These are phyloP conservation scores for Artemisia argyi DNA, from an alignment of 129 eudicot species.

Conservation along the genomic window DNA sequence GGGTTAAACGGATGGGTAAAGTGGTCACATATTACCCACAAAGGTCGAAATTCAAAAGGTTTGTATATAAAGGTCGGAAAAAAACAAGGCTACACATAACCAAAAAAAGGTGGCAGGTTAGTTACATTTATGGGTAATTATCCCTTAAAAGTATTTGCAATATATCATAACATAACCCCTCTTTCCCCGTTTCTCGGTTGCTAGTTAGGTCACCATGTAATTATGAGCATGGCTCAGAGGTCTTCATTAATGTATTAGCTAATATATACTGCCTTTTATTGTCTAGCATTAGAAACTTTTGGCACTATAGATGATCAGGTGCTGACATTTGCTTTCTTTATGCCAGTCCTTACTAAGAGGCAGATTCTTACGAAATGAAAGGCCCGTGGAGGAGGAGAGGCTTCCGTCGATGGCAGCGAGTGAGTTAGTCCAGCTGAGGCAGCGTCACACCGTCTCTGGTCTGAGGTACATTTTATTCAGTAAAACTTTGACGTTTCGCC, in stretches of 20 bases:
- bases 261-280: not conserved
- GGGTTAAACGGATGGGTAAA: no score
- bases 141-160: no score
- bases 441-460: slow-evolving; percentile 93
- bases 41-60: no score
- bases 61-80: no score
- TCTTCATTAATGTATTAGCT: slow-evolving; percentile 3
- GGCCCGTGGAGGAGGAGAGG: slow-evolving; percentile 85
- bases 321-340: slow-evolving; percentile 19
- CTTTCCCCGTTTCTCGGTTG: no score
- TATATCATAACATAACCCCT: no score
- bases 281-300: not conserved
- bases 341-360: slow-evolving; percentile 88
- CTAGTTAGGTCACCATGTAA: not conserved
- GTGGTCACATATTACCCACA: no score
- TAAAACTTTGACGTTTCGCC: not conserved
- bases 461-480: slow-evolving; percentile 55
- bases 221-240: not conserved
- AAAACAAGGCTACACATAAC: no score
- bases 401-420: slow-evolving; percentile 79
- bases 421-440: slow-evolving; percentile 89
- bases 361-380: slow-evolving; percentile 85
- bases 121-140: no score
- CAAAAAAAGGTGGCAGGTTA: no score
- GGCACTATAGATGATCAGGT: slow-evolving; percentile 15